Percentiles rank a stretch among this genome's conserved stretches.
Evolutionary conservation across 805 yeast species (phyloP).

Genomic region (Blastobotrys mokoenaii): DNA sequence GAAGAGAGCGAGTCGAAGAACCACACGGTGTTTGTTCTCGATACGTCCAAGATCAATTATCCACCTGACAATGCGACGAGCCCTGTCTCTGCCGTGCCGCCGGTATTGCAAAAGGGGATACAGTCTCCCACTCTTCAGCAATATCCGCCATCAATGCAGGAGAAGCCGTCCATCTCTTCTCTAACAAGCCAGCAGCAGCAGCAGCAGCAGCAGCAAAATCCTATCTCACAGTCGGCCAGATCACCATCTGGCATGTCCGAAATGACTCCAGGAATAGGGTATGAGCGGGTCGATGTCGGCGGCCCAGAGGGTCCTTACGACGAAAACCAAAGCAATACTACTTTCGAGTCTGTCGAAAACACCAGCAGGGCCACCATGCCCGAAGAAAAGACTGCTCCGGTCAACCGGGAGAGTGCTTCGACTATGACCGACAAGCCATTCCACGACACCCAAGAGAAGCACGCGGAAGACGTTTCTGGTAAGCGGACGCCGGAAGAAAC

Average conservation of each 20-base stretch:
- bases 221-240: not conserved
- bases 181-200: not conserved
- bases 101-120: not conserved
- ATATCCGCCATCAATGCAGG: not conserved
- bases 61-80: constrained; percentile 28
- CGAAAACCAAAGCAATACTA: constrained; percentile 9
- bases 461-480: not conserved
- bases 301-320: constrained; percentile 6
- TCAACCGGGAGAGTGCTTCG: not conserved
- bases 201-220: not conserved
- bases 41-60: constrained; percentile 39
- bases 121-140: not conserved
- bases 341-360: constrained; percentile 13
- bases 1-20: constrained; percentile 49
- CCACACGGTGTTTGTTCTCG: constrained; percentile 54
- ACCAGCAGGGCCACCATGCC: not conserved
- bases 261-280: constrained; percentile 6
- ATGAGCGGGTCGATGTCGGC: constrained; percentile 6
- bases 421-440: not conserved
- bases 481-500: not conserved
- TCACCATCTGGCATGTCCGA: constrained; percentile 6
- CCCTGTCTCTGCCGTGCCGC: constrained; percentile 1
- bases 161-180: not conserved
- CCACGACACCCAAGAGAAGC: not conserved
- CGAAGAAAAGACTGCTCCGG: not conserved